Conservation (phyloP, 2,329 filamentous ascomycete species). For the Trichoderma sp. region DNA sequence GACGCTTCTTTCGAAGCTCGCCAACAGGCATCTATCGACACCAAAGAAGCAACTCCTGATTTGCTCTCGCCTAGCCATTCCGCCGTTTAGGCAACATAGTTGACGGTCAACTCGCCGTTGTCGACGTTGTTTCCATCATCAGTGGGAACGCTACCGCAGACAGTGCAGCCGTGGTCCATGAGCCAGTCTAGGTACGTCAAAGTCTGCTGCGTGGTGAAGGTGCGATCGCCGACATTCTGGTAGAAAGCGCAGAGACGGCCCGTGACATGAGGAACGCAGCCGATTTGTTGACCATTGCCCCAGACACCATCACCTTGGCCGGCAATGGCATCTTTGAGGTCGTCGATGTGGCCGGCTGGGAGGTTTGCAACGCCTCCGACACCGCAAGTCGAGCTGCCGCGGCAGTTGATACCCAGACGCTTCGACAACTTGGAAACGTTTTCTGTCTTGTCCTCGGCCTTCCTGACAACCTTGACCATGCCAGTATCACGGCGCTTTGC, state of each 20-base stretch:
- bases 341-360: neutral
- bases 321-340: neutral
- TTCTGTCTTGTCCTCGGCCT: neutral
- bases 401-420: constrained; percentile 1
- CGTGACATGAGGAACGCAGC: constrained; percentile 24
- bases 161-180: constrained; percentile 19
- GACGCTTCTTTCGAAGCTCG: no score
- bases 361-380: neutral
- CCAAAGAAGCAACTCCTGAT: no score
- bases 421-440: neutral
- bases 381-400: neutral
- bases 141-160: constrained; percentile 29
- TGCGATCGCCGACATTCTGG: constrained; percentile 27
- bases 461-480: neutral
- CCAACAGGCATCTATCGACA: no score
- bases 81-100: constrained; percentile 19
- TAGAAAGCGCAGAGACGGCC: constrained; percentile 29
- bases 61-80: no score
- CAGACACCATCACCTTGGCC: neutral
- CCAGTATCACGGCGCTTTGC: neutral
- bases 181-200: constrained; percentile 17
- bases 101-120: constrained; percentile 31
- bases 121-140: constrained; percentile 28
- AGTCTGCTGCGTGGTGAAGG: constrained; percentile 27
- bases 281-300: constrained; percentile 25